These are phyloP conservation scores for Ambrosia artemisiifolia DNA, from an alignment of 129 eudicot genomes.

Conservation along the genomic window DNA sequence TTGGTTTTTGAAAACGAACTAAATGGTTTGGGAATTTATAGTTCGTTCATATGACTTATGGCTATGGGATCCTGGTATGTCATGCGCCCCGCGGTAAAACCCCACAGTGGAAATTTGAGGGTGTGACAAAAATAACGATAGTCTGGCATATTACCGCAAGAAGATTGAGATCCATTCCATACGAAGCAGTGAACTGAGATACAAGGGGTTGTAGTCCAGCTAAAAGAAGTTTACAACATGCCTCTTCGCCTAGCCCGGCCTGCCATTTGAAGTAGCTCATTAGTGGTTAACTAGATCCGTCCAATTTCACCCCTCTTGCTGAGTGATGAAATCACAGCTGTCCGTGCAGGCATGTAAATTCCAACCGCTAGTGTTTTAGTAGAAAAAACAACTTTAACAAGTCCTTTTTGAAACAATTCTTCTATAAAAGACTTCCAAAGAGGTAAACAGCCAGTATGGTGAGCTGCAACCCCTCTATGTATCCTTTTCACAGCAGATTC, in stretches of 20 bases:
- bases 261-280: slow-evolving; percentile 98
- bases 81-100: no score
- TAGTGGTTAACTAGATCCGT: slow-evolving; percentile 61
- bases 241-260: slow-evolving; percentile 99
- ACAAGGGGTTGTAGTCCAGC: slow-evolving; percentile 92
- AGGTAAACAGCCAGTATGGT: slow-evolving; percentile 97
- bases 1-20: no score
- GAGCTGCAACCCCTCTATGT: slow-evolving; percentile 87
- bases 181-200: slow-evolving; percentile 96
- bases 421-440: slow-evolving; percentile 97
- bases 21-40: no score
- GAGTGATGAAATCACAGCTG: slow-evolving; percentile 89
- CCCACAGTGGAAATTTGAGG: no score
- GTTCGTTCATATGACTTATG: no score
- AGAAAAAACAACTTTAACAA: slow-evolving; percentile 90
- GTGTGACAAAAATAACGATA: neutral
- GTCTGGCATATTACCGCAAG: slow-evolving; percentile 61
- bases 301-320: slow-evolving; percentile 94
- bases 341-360: slow-evolving; percentile 98
- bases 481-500: slow-evolving; percentile 87
- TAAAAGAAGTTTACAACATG: slow-evolving; percentile 85
- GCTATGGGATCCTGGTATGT: no score
- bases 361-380: slow-evolving; percentile 99
- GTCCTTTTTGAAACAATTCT: slow-evolving; percentile 89
- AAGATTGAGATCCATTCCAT: slow-evolving; percentile 99